Percentiles rank a stretch among this genome's conserved stretches.
phyloP scores from a whole-genome alignment of 2,329 filamentous ascomycete genomes.

The Diaporthe citriasiana region DNA sequence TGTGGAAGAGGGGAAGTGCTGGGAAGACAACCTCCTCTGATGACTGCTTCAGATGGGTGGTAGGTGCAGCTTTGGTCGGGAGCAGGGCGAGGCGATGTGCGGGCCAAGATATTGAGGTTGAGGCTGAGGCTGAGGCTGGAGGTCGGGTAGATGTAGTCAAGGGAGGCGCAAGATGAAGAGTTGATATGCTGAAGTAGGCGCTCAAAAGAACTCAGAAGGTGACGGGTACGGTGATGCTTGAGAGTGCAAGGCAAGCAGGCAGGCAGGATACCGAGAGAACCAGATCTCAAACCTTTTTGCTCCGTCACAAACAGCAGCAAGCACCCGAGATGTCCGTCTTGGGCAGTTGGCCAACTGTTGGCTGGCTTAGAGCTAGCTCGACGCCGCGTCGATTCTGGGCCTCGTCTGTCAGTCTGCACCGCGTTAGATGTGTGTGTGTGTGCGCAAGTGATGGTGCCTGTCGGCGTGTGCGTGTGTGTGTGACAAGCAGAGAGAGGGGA shows the following conservation, averaged over 20 bases:
- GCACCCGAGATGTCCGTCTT: slow-evolving; percentile 36
- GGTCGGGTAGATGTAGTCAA: slow-evolving; percentile 42
- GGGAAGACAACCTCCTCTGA: slow-evolving; percentile 46
- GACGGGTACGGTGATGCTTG: slow-evolving; percentile 40
- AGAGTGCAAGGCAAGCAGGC: slow-evolving; percentile 39
- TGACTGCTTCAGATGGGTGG: slow-evolving; percentile 41
- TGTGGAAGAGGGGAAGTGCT: slow-evolving; percentile 51
- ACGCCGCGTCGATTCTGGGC: slow-evolving; percentile 37
- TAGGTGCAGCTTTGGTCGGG: slow-evolving; percentile 39
- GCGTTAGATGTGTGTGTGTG: slow-evolving; percentile 31
- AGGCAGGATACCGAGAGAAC: slow-evolving; percentile 44
- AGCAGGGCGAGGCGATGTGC: slow-evolving; percentile 39
- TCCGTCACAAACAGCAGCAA: slow-evolving; percentile 41
- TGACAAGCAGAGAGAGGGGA: neutral
- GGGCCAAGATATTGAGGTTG: slow-evolving; percentile 37
- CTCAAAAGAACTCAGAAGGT: slow-evolving; percentile 43
- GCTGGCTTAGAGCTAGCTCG: slow-evolving; percentile 31
- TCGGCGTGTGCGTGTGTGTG: neutral
- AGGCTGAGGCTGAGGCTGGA: slow-evolving; percentile 40
- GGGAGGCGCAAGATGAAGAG: slow-evolving; percentile 41
- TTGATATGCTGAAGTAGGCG: slow-evolving; percentile 39
- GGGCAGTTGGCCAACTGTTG: slow-evolving; percentile 30
- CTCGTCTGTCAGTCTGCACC: slow-evolving; percentile 41
- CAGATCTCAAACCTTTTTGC: slow-evolving; percentile 46
- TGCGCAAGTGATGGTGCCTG: slow-evolving; percentile 3